Evolutionary conservation across 2,329 filamentous ascomycete genomes (phyloP).

Genomic region (Lecanoromycetidae sp.): DNA sequence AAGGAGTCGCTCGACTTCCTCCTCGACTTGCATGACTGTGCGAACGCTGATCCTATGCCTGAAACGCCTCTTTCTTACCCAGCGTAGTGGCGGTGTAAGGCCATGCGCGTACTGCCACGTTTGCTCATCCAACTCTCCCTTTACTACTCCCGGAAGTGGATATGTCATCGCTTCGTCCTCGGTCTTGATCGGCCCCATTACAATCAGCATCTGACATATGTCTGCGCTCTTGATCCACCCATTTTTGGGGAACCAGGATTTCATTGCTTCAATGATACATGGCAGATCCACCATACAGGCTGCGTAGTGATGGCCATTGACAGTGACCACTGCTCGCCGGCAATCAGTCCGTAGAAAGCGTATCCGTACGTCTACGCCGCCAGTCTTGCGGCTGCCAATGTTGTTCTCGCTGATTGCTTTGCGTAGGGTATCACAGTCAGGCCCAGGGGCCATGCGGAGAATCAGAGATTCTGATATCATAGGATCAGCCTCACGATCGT

Average conservation of each 20-base stretch:
- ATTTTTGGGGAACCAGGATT: constrained; percentile 78
- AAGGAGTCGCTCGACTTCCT: constrained; percentile 62
- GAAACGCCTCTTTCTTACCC: constrained; percentile 70
- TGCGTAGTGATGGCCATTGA: constrained; percentile 61
- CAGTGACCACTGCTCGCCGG: constrained; percentile 58
- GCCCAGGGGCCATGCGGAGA: constrained; percentile 73
- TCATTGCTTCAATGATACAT: constrained; percentile 81
- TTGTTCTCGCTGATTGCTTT: constrained; percentile 63
- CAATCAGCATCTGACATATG: constrained; percentile 77
- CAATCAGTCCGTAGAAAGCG: constrained; percentile 61
- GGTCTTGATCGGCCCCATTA: constrained; percentile 54
- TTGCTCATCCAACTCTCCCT: constrained; percentile 53
- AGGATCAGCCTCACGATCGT: constrained; percentile 77
- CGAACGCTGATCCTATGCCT: constrained; percentile 70
- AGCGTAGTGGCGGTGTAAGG: constrained; percentile 76
- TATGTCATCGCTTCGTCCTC: constrained; percentile 54
- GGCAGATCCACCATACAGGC: constrained; percentile 72
- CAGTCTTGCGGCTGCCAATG: constrained; percentile 54
- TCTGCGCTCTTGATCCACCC: constrained; percentile 76
- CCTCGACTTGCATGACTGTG: constrained; percentile 74
- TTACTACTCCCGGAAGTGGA: constrained; percentile 48
- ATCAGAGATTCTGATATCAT: constrained; percentile 82
- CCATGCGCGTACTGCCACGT: constrained; percentile 71
- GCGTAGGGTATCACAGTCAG: constrained; percentile 72
- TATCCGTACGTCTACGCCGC: constrained; percentile 66